Evolutionary conservation across 257 asterid genomes (phyloP).

Genomic region (Solanum peruvianum): DNA sequence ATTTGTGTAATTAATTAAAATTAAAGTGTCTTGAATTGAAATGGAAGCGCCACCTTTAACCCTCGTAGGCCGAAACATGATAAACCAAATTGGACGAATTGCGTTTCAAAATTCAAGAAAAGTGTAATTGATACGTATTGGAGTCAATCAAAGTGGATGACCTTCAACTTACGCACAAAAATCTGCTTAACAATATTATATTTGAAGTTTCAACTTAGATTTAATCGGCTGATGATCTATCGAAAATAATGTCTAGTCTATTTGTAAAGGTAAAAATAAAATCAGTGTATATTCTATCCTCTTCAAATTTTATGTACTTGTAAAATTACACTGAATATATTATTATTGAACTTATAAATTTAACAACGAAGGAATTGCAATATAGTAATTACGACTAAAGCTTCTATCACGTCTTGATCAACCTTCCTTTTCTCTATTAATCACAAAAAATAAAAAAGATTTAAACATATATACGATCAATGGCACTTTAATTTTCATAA

Average conservation of each 20-base stretch:
- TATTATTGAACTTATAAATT: background rate
- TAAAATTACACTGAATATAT: background rate
- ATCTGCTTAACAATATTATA: background rate
- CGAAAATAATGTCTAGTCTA: background rate
- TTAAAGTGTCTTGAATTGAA: background rate
- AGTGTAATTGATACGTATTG: background rate
- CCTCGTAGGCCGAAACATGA: background rate
- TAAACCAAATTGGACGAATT: background rate
- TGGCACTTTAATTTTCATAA: background rate
- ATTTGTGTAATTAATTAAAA: background rate
- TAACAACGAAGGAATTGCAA: too few relatives aligned
- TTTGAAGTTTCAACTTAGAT: background rate
- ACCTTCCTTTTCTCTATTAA: background rate
- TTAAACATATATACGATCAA: background rate
- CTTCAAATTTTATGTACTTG: background rate
- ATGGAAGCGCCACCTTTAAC: background rate
- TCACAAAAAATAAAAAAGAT: background rate
- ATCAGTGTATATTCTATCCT: background rate
- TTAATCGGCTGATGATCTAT: background rate
- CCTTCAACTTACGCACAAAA: background rate
- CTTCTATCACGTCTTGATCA: background rate
- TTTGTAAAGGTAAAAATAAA: too few relatives aligned
- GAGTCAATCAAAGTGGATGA: background rate
- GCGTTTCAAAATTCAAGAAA: background rate
- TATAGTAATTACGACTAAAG: background rate